A percentile compares a stretch with the other conserved stretches of the same genome.
Conservation (phyloP, 129 eudicot species). For the Arctium minus region DNA sequence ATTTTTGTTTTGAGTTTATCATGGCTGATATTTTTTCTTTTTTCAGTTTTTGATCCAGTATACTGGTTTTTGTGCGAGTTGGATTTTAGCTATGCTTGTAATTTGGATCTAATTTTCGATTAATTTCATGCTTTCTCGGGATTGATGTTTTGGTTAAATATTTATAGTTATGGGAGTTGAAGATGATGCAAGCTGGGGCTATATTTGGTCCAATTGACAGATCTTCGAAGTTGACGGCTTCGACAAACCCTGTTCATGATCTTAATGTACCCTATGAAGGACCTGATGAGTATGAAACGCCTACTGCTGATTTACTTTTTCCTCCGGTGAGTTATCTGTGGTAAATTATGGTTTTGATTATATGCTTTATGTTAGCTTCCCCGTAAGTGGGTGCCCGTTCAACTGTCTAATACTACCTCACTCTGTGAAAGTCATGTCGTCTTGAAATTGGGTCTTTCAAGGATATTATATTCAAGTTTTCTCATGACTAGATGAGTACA, state of each 20-base stretch:
- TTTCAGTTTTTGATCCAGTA: neutral
- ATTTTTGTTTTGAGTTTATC: neutral
- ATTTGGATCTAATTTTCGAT: constrained; percentile 6
- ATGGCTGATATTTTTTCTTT: neutral
- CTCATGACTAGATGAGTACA: neutral
- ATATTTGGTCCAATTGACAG: constrained; percentile 65
- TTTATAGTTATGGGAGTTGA: constrained; percentile 69
- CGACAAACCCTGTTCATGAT: constrained; percentile 60
- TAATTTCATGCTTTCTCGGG: neutral
- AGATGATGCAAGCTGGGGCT: constrained; percentile 72
- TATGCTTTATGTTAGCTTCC: neutral
- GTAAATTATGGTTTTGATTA: neutral
- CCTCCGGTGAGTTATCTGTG: constrained; percentile 57
- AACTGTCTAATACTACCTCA: neutral
- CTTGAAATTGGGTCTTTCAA: neutral
- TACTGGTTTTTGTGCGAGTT: constrained; percentile 13
- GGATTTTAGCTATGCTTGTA: constrained; percentile 1
- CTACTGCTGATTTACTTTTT: constrained; percentile 79
- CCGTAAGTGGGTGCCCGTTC: neutral
- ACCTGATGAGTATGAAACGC: constrained; percentile 78
- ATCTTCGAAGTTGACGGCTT: constrained; percentile 44
- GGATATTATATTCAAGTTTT: neutral
- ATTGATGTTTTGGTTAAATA: constrained; percentile 8
- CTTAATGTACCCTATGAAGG: constrained; percentile 86
- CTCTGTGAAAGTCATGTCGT: neutral